Conservation (phyloP, 2,329 filamentous ascomycete species). For the Chaetomium sp. region DNA sequence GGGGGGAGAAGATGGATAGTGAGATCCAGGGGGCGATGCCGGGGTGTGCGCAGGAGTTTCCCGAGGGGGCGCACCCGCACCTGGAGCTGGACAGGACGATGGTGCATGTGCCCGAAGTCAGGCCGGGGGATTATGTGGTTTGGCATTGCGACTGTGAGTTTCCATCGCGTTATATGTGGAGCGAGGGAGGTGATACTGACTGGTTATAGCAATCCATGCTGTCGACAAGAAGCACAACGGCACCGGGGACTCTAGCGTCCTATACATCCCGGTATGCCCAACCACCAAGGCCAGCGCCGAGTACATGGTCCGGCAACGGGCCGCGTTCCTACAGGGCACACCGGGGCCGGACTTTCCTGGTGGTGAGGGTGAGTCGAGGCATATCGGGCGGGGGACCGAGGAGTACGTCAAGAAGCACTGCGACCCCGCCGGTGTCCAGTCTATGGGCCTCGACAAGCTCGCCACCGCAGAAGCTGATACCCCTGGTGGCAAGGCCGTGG, state of each 20-base stretch:
- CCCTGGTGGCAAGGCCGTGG: conserved; percentile 43
- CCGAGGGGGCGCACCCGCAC: conserved; percentile 66
- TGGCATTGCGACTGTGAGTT: conserved; percentile 77
- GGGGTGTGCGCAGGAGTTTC: conserved; percentile 72
- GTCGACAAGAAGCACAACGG: conserved; percentile 80
- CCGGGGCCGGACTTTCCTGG: conserved; percentile 73
- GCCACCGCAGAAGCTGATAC: conserved; percentile 34
- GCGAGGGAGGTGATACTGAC: conserved; percentile 7
- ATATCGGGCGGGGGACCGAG: conserved; percentile 51
- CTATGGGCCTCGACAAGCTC: conserved; percentile 51
- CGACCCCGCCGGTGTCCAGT: conserved; percentile 42
- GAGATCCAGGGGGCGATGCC: conserved; percentile 66
- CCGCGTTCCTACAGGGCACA: conserved; percentile 68
- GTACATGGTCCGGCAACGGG: conserved; percentile 70
- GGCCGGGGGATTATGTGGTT: conserved; percentile 74
- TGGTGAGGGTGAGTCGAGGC: conserved; percentile 65
- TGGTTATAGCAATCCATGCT: conserved; percentile 64
- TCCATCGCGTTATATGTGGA: neutral
- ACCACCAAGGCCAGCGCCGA: conserved; percentile 72
- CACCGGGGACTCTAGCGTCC: conserved; percentile 72
- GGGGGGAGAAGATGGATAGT: conserved; percentile 33
- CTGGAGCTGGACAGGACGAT: conserved; percentile 67
- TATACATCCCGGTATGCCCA: conserved; percentile 89
- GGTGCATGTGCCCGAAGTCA: conserved; percentile 69
- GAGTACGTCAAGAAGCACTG: conserved; percentile 42